A percentile compares a stretch with the other conserved stretches of the same genome.
Evolutionary conservation across 306 rosid genomes (phyloP).

Genomic region (Trifolium pratense): DNA sequence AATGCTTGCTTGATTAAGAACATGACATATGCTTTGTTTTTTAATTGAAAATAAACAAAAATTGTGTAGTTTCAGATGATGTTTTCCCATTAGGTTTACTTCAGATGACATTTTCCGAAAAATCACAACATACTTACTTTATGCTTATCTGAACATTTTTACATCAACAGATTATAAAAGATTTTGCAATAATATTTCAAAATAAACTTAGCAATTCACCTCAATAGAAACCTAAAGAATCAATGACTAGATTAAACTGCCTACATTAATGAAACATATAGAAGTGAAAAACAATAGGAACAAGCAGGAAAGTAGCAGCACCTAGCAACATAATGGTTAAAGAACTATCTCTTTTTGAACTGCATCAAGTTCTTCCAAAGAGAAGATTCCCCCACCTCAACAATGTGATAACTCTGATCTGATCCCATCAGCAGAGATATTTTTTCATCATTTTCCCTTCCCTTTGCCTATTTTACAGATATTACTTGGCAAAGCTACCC

Average conservation of each 20-base stretch:
- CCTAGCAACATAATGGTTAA: background rate
- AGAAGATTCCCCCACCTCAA: slow-evolving; percentile 3
- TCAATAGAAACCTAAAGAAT: background rate
- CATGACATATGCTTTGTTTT: background rate
- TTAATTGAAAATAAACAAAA: background rate
- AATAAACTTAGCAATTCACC: background rate
- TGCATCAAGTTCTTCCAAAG: background rate
- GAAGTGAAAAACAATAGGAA: background rate
- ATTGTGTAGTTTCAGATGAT: background rate
- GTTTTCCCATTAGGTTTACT: background rate
- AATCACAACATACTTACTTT: too few relatives aligned
- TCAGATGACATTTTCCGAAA: background rate
- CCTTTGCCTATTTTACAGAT: background rate
- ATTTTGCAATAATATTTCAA: background rate
- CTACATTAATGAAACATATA: background rate
- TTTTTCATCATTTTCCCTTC: background rate
- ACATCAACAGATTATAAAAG: too few relatives aligned
- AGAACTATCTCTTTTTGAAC: slow-evolving; percentile 1
- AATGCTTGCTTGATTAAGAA: background rate
- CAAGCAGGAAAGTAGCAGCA: background rate
- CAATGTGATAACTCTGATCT: background rate
- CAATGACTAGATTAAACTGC: background rate
- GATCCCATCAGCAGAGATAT: background rate
- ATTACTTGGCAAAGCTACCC: background rate
- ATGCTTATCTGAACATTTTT: too few relatives aligned